These are phyloP conservation scores for Lachnellula arida DNA, from an alignment of 2,329 filamentous ascomycete species.

Conservation along the genomic window DNA sequence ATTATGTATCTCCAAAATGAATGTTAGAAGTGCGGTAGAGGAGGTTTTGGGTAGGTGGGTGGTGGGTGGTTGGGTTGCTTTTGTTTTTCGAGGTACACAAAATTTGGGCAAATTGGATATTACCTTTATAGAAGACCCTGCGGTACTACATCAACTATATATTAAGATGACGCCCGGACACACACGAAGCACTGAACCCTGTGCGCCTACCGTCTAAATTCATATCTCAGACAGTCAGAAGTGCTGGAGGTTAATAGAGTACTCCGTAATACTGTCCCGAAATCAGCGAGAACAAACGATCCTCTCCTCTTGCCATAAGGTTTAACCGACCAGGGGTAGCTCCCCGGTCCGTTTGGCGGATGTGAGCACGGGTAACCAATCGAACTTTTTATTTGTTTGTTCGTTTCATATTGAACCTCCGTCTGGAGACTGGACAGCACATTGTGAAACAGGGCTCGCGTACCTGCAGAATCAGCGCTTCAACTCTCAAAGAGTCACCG, in stretches of 20 bases:
- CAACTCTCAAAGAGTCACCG: background rate
- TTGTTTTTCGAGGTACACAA: background rate
- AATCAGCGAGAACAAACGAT: background rate
- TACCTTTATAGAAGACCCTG: too few relatives aligned
- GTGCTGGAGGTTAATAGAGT: background rate
- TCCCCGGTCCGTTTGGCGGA: background rate
- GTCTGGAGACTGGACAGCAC: background rate
- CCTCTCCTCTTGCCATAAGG: background rate
- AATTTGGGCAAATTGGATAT: conserved; percentile 1
- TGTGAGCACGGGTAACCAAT: background rate
- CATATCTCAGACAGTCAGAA: background rate
- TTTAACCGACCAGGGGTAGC: background rate
- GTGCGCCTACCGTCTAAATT: background rate
- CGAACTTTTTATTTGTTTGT: background rate
- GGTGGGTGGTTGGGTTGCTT: too few relatives aligned
- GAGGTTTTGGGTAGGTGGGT: background rate
- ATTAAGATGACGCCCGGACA: too few relatives aligned
- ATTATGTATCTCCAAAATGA: background rate
- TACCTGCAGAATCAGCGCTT: background rate
- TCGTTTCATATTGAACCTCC: background rate
- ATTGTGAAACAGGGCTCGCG: background rate
- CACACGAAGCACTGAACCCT: background rate
- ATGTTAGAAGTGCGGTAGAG: background rate
- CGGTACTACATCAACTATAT: background rate
- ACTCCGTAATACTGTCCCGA: background rate